Evolutionary conservation across 768 basidiomycete genomes (phyloP).

Genomic region (Leccinum disarticulatum): DNA sequence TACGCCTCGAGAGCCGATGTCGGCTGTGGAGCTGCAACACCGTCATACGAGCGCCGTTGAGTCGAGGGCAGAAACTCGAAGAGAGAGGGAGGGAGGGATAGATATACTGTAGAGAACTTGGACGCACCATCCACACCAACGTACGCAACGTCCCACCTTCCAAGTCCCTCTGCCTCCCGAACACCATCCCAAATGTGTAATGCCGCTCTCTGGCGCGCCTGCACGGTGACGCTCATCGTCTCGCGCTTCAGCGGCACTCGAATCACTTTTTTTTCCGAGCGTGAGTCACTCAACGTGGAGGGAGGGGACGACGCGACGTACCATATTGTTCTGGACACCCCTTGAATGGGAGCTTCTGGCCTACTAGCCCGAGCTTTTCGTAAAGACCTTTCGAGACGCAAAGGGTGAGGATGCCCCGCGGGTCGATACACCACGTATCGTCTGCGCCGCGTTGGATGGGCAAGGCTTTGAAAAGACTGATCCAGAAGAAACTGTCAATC

Average conservation of each 20-base stretch:
- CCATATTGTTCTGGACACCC: constrained; percentile 47
- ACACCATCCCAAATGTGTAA: constrained; percentile 51
- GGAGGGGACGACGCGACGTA: constrained; percentile 30
- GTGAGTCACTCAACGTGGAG: too few relatives aligned
- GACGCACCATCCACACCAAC: constrained; percentile 27
- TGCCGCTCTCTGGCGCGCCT: constrained; percentile 40
- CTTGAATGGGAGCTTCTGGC: constrained; percentile 55
- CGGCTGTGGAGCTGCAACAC: not conserved
- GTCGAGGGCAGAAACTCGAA: not conserved
- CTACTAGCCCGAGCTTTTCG: constrained; percentile 59
- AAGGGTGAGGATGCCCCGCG: constrained; percentile 57
- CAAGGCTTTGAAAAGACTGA: constrained; percentile 41
- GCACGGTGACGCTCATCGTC: constrained; percentile 37
- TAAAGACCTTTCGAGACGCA: constrained; percentile 58
- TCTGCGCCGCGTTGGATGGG: constrained; percentile 34
- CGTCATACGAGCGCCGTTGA: not conserved
- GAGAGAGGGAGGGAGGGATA: not conserved
- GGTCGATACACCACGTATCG: constrained; percentile 72
- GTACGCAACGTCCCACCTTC: constrained; percentile 48
- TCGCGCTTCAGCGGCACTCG: constrained; percentile 43
- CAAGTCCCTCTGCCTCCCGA: constrained; percentile 33
- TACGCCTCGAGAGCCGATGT: not conserved
- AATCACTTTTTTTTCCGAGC: constrained; percentile 40
- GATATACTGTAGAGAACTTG: not conserved
- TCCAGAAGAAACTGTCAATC: not conserved